Evolutionary conservation across 352 stramenopile species (phyloP), one percentile per base, ranked within the genome.

Genomic region (Globisporangium cederbergense): DNA sequence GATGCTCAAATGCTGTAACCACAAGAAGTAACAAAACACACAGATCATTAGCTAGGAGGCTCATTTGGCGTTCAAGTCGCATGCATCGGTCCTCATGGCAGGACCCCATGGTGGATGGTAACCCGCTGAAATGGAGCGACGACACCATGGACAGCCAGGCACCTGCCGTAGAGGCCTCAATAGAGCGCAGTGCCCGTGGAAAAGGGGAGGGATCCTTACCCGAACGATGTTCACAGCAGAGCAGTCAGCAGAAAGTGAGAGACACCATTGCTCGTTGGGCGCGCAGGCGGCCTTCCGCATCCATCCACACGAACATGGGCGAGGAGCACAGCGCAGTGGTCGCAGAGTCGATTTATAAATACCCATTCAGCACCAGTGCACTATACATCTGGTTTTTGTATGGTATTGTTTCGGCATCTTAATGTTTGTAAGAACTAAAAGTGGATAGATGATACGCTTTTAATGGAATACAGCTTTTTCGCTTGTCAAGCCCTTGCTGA

Each of bases 201-300:
- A 58, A 51, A 43, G 28, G n/a, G 28, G 28, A 28, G 51, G 53
- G 47, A 4, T 45, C 28, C 77, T n/a, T 84, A 91, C 84, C 86
- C 71, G 78, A 28, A 28, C 40, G 80, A 86, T 80, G 80, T 93
- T 85, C 71, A 73, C 77, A 86, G 83, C 86, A 95, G 88, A 96
- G 86, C 88, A 96, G 81, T 96, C 88, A 96, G 88, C 88, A 96
- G 84, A 93, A 95, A 95, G 86, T 95, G 86, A 95, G 78, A 13
- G 47, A 34, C 58, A 46, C 43, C 25, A 40, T 46, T 40, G 51
- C 25, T 10, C 38, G 38, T 45, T 28, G 25, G 25, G 25, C 25
- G 25, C 25, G 25, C 25, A 28, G 25, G 25, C 25, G 25, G 25
- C 25, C 25, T 28, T 28, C 25, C 25, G 25, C 25, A 28, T 28